Evolutionary conservation across 108 stramenopile genomes (phyloP).

Genomic region (Parietichytrium sp.): DNA sequence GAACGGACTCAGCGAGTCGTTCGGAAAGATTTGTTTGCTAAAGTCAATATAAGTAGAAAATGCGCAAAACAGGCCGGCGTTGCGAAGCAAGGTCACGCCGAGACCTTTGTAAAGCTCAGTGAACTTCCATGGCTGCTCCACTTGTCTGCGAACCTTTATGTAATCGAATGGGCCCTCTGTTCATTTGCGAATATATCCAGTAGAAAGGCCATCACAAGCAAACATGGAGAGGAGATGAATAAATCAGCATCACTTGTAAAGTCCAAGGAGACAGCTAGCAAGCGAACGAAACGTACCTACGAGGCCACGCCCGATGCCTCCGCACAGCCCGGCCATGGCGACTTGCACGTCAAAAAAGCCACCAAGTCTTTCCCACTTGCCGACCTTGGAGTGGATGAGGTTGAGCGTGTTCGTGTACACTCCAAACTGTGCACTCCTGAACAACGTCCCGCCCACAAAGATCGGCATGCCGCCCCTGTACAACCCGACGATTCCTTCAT

Average conservation of each 20-base stretch:
- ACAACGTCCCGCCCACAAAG: conserved; percentile 72
- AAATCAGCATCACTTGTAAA: too few species aligned
- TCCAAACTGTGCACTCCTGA: conserved; percentile 80
- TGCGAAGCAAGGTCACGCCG: conserved; percentile 69
- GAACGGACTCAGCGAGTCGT: conserved; percentile 61
- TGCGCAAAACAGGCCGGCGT: conserved; percentile 65
- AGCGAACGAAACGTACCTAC: too few species aligned
- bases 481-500: conserved; percentile 56
- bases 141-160: conserved; percentile 73
- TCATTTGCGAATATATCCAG: too few species aligned
- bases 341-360: conserved; percentile 68
- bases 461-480: conserved; percentile 73
- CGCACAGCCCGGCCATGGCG: conserved; percentile 69
- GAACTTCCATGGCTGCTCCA: conserved; percentile 60
- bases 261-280: too few species aligned
- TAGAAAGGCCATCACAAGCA: too few species aligned
- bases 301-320: conserved; percentile 73
- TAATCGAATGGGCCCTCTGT: conserved; percentile 78
- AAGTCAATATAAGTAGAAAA: conserved; percentile 77
- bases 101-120: conserved; percentile 69
- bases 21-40: conserved; percentile 58
- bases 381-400: conserved; percentile 52
- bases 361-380: conserved; percentile 49
- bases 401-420: conserved; percentile 61
- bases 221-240: too few species aligned